phyloP scores from a whole-genome alignment of 2,329 filamentous ascomycete species.

The Aspergillus ruber region DNA sequence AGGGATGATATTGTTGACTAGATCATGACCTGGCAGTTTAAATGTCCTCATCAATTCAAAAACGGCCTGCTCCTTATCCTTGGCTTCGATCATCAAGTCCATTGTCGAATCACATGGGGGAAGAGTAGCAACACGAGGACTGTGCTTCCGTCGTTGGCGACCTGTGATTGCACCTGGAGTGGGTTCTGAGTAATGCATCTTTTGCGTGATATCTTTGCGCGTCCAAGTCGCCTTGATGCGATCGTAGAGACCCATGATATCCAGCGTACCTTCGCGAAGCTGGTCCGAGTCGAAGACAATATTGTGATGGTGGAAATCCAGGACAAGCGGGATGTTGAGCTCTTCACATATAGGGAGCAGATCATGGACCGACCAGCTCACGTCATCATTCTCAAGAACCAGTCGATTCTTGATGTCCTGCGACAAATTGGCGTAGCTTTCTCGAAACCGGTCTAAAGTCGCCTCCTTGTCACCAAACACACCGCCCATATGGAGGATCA shows the following conservation, averaged over 20 bases:
- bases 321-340: constrained; percentile 83
- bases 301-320: constrained; percentile 95
- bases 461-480: constrained; percentile 79
- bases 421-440: constrained; percentile 64
- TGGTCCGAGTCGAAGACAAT: constrained; percentile 72
- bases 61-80: constrained; percentile 95
- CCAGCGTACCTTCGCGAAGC: constrained; percentile 75
- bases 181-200: constrained; percentile 95
- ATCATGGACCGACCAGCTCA: constrained; percentile 88
- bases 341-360: constrained; percentile 85
- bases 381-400: constrained; percentile 91
- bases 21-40: constrained; percentile 71
- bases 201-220: constrained; percentile 76
- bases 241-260: constrained; percentile 68
- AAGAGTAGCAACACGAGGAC: constrained; percentile 66
- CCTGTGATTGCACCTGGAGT: constrained; percentile 68
- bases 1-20: constrained; percentile 70
- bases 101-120: constrained; percentile 77
- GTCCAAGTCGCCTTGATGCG: constrained; percentile 80
- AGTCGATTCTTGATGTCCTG: constrained; percentile 69
- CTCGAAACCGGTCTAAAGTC: constrained; percentile 69
- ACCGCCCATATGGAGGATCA: constrained; percentile 92
- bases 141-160: constrained; percentile 77
- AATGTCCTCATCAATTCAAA: constrained; percentile 90
- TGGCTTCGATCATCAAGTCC: constrained; percentile 99